These are phyloP conservation scores for Spathaspora girioi DNA, from an alignment of 805 yeast species.

Conservation along the genomic window DNA sequence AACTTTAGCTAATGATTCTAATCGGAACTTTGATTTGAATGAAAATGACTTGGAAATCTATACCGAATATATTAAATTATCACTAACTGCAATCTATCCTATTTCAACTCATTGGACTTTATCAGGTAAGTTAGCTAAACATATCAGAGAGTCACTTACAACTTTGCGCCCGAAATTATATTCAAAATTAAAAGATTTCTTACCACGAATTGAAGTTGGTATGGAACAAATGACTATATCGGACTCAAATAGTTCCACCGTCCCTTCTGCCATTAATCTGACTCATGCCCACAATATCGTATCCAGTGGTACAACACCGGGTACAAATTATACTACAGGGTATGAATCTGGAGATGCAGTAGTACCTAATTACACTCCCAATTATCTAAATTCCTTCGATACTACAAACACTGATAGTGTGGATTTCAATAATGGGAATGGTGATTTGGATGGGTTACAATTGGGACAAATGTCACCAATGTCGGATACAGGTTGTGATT, in stretches of 20 bases:
- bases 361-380: not conserved
- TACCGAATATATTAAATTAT: constrained; percentile 47
- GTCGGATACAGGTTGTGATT: constrained; percentile 54
- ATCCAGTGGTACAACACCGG: not conserved
- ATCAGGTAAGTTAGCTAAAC: constrained; percentile 44
- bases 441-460: constrained; percentile 6
- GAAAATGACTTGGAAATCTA: constrained; percentile 39
- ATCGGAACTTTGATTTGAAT: constrained; percentile 17
- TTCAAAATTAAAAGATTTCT: constrained; percentile 29
- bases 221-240: constrained; percentile 6
- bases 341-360: not conserved
- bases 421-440: constrained; percentile 4
- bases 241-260: not conserved
- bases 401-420: not conserved
- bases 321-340: not conserved
- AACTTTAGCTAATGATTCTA: constrained; percentile 15
- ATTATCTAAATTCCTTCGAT: not conserved
- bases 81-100: constrained; percentile 46
- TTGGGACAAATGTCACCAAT: constrained; percentile 10
- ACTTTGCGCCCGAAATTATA: constrained; percentile 42
- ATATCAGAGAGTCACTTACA: constrained; percentile 42
- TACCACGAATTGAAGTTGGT: constrained; percentile 17
- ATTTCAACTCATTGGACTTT: constrained; percentile 51
- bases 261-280: not conserved
- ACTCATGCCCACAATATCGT: not conserved